Evolutionary conservation across 108 stramenopile species (phyloP).

Genomic region (Cyclotella baltica): DNA sequence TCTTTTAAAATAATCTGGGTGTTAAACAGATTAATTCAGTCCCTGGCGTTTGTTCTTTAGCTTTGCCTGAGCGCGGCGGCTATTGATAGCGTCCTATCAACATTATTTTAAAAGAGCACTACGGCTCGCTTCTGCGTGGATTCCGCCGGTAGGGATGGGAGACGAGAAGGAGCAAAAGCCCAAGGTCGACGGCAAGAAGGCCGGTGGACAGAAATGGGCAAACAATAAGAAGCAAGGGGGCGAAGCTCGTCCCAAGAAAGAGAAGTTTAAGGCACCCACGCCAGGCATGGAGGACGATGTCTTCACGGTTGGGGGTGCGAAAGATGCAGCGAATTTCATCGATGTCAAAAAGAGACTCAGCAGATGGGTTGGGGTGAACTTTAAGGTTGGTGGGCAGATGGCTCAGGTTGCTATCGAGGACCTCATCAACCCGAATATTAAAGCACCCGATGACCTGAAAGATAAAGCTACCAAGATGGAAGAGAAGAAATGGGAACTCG

Average conservation of each 20-base stretch:
- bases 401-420: neutral
- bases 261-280: neutral
- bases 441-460: neutral
- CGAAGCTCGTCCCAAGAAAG: neutral
- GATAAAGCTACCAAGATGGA: neutral
- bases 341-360: neutral
- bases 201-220: too few species aligned
- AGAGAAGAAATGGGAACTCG: too few species aligned
- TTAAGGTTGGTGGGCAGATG: neutral
- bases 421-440: neutral
- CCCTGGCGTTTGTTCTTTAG: too few species aligned
- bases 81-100: too few species aligned
- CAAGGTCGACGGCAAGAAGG: too few species aligned
- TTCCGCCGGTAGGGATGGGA: too few species aligned
- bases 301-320: neutral
- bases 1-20: too few species aligned
- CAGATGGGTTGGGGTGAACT: neutral
- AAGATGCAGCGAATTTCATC: conserved; percentile 4
- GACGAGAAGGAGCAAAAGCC: too few species aligned
- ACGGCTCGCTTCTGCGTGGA: too few species aligned
- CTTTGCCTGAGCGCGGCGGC: too few species aligned
- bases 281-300: neutral
- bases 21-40: too few species aligned
- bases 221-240: neutral
- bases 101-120: too few species aligned